Base-by-base conservation (phyloP, 495 filamentous ascomycete species). In the Parmelia sp. region DNA sequence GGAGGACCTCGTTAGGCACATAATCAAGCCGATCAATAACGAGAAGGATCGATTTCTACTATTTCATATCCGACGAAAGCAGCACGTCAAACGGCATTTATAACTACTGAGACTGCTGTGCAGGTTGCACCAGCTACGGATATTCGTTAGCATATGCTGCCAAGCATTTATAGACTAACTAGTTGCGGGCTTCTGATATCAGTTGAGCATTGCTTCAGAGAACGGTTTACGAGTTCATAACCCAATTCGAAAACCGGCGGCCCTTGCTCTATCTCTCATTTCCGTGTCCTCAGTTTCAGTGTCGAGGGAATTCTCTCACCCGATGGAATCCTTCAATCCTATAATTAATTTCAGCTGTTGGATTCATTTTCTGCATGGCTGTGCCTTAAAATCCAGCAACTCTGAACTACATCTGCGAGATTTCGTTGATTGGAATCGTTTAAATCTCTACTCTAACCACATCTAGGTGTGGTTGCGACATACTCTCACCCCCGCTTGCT, bases 21-120 rank as follows among this genome's bases (percentile, higher is more conserved):
- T 37, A 37, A 37, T 37, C 36, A 37, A 37, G 36, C 36, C 36
- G 36, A 37, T 37, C 36, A 37, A 29, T 58, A 3, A 58, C n/a
- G 33, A 58, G 29, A 58, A 58, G 33, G 55, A 57, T 8, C 55
- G 55, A 57, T 37, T 57, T 33, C 55, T 57, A 29, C 55, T 57
- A 9, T 57, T 57, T 33, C 31, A 57, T 57, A 35, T 57, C 17
- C 29, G 55, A 57, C 40, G 40, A 42, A 15, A 15, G 40, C 40
- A 42, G 40, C 17, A 42, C 40, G 40, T 15, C 31, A 57, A 57
- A 35, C 55, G 55, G 55, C 36, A 5, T 11, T 37, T 37, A 11
- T 57, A 29, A 57, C 31, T 57, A 7, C 29, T n/a, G 31, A 57
- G 55, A 57, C 31, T 57, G 23, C 55, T 57, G 55, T 37, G 55